phyloP scores from a whole-genome alignment of 2,329 filamentous ascomycete species.

The Massarina eburnea region DNA sequence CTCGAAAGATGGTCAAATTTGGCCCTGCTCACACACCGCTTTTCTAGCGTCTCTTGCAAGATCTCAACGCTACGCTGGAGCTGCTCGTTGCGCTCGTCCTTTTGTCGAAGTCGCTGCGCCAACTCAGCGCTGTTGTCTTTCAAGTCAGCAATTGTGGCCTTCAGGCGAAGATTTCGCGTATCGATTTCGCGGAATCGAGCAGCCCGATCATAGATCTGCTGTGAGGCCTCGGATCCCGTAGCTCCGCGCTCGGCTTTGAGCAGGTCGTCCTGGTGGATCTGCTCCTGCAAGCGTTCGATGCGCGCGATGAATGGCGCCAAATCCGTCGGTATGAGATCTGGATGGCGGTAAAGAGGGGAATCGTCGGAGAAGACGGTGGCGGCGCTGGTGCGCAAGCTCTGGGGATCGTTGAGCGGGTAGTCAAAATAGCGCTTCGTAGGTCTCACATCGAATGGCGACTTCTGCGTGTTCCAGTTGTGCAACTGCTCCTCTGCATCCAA shows the following conservation, averaged over 20 bases:
- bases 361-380: slow-evolving; percentile 33
- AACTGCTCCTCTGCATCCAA: slow-evolving; percentile 45
- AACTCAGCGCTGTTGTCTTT: slow-evolving; percentile 19
- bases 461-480: slow-evolving; percentile 29
- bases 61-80: slow-evolving; percentile 30
- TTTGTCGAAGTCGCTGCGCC: slow-evolving; percentile 23
- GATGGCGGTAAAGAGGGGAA: slow-evolving; percentile 19
- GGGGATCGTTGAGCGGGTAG: slow-evolving; percentile 7
- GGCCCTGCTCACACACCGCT: neutral
- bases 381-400: slow-evolving; percentile 24
- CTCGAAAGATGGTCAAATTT: slow-evolving; percentile 20
- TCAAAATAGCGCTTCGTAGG: slow-evolving; percentile 9
- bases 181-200: neutral
- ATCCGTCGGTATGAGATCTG: slow-evolving; percentile 20
- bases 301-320: slow-evolving; percentile 27
- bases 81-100: slow-evolving; percentile 32
- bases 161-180: slow-evolving; percentile 2
- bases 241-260: slow-evolving; percentile 25
- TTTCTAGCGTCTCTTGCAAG: neutral
- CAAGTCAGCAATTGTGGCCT: neutral
- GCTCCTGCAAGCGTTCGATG: slow-evolving; percentile 37
- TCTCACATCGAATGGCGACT: slow-evolving; percentile 29
- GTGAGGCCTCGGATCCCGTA: slow-evolving; percentile 19
- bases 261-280: slow-evolving; percentile 34
- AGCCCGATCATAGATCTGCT: slow-evolving; percentile 12